Conservation (phyloP, 176 grass and related monocot species). For the Carex kokanica region DNA sequence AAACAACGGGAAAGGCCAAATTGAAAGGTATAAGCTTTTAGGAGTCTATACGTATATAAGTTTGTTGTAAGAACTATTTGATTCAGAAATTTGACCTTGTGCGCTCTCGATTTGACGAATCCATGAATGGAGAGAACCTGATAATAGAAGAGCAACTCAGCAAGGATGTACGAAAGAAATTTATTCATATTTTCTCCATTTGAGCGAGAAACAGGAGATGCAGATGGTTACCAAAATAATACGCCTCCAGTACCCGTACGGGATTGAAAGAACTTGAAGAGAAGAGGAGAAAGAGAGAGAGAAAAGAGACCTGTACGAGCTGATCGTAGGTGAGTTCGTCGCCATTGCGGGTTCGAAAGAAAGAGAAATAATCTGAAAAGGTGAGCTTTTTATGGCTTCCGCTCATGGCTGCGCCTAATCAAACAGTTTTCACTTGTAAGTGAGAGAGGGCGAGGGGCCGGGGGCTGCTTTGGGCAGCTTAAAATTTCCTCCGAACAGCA, state of each 20-base stretch:
- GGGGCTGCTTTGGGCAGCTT: no score
- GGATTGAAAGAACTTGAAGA: no score
- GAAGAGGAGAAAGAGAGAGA: background rate
- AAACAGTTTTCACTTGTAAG: background rate
- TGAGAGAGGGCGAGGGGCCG: background rate
- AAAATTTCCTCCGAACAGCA: no score
- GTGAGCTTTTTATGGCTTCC: conserved; percentile 25
- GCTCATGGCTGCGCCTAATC: background rate
- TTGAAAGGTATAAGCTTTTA: background rate
- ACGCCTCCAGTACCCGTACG: no score
- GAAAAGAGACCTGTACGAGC: conserved; percentile 39
- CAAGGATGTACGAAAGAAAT: background rate
- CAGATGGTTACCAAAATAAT: no score
- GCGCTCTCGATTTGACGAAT: conserved; percentile 28
- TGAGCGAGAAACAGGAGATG: no score
- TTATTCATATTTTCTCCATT: no score
- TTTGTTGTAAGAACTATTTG: background rate
- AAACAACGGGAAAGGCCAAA: background rate
- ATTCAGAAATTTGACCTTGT: background rate
- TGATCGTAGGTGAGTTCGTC: conserved; percentile 30
- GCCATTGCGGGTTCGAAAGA: conserved; percentile 46
- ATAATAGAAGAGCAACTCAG: background rate
- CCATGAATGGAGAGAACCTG: conserved; percentile 70
- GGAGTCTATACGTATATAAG: background rate
- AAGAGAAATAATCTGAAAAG: conserved; percentile 65